Base-by-base conservation (phyloP, 805 yeast species). In the Saccharomycopsis synnaedendra region DNA sequence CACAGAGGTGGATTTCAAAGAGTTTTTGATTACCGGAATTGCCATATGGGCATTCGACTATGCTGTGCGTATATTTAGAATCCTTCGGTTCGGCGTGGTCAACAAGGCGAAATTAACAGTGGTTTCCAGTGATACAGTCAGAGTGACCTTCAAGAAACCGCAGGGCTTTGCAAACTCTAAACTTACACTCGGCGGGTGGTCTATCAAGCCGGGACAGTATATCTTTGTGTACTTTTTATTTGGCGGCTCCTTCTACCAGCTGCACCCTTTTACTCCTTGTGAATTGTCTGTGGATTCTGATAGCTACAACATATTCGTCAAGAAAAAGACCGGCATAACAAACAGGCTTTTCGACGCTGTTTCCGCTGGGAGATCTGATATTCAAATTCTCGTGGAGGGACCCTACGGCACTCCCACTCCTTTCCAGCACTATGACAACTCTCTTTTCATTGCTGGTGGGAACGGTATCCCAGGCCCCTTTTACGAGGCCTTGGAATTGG, bases 21-120 rank as follows among this genome's bases (percentile, higher is more conserved):
- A 68, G 48, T 76, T 70, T 64, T 56, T 72, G 30, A 76, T 75
- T 48, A 72, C 78, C 3, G 59, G 80, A 6, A 70, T 77, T 51
- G 80, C 76, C 0, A 67, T 85, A 7, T 87, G 95, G 95, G 71
- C 67, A 1, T 69, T 77, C 54, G 94, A 87, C 58, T 67, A 89
- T 48, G 52, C 76, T 0, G 56, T 74, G 8, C 71, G 95, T 54
- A 51, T 80, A 6, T 63, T 70, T 1, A 71, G 86, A 46, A 61
- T 85, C 2, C 46, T 72, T 8, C 57, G 65, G 33, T 80, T 82
- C 52, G 95, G 96, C 9, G 38, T 56, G n/a, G 19, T 19, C 19
- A 54, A 51, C 39, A 34, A 43, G 3, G 62, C 63, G 11, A 39
- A 52, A 5, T 45, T 61, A 4, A 50, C 50, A 31, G 44, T 48